A percentile compares a stretch with the other conserved stretches of the same genome.
phyloP scores from a whole-genome alignment of 1,284 basidiomycete genomes.

The Fomes fomentarius region DNA sequence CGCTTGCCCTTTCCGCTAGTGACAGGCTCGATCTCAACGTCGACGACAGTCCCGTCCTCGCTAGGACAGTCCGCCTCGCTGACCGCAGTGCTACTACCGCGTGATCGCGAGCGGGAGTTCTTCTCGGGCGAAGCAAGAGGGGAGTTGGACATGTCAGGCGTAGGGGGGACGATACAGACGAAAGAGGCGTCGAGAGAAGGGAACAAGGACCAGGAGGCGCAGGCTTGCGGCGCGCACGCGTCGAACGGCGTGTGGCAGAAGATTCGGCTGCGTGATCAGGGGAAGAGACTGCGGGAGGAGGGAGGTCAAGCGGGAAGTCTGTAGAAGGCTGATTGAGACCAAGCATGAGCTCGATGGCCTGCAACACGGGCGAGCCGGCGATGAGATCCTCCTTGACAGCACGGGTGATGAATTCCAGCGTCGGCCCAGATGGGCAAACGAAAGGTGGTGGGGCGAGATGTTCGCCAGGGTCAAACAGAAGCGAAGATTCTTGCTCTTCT shows the following conservation, averaged over 20 bases:
- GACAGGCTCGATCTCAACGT: conserved; percentile 4
- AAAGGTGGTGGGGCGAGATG: not conserved
- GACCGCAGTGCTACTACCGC: conserved; percentile 27
- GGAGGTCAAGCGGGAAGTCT: not conserved
- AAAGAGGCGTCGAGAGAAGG: conserved; percentile 17
- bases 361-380: conserved; percentile 13
- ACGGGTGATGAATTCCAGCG: conserved; percentile 5
- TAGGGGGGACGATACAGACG: conserved; percentile 10
- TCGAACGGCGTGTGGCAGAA: conserved; percentile 16
- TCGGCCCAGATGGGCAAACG: not conserved
- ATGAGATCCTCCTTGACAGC: conserved; percentile 23
- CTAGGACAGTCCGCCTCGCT: conserved; percentile 25
- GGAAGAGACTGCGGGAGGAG: not conserved
- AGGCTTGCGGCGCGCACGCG: conserved; percentile 20
- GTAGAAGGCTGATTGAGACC: conserved; percentile 9
- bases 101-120: conserved; percentile 19
- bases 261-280: conserved; percentile 3
- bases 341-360: conserved; percentile 17
- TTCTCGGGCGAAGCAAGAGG: conserved; percentile 10
- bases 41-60: conserved; percentile 24
- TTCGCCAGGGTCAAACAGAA: conserved; percentile 1
- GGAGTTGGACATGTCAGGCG: conserved; percentile 1
- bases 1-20: conserved; percentile 10
- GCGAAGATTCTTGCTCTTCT: not conserved
- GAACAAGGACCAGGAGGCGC: conserved; percentile 18